Percentiles rank a stretch among this genome's conserved stretches.
These are phyloP conservation scores for Aspergillus sp. DNA, from an alignment of 2,329 filamentous ascomycete genomes.

Conservation along the genomic window DNA sequence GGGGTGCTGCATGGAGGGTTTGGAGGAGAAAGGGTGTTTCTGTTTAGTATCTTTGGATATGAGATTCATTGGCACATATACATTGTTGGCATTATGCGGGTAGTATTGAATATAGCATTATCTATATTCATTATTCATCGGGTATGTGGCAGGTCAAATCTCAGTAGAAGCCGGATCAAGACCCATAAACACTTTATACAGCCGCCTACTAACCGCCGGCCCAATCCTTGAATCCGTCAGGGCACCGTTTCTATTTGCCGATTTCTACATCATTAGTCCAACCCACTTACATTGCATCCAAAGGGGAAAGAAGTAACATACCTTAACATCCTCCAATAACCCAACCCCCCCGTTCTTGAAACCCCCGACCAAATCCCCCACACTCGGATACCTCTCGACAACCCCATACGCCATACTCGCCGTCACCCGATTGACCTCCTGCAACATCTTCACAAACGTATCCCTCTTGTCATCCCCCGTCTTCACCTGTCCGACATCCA, in stretches of 20 bases:
- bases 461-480: conserved; percentile 60
- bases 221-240: conserved; percentile 41
- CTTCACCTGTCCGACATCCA: conserved; percentile 70
- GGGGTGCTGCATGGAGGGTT: conserved; percentile 76
- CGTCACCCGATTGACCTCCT: conserved; percentile 67
- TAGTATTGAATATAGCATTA: no score
- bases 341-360: conserved; percentile 55
- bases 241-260: conserved; percentile 41
- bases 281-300: neutral
- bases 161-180: conserved; percentile 40
- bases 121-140: no score
- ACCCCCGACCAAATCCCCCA: conserved; percentile 52
- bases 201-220: conserved; percentile 40
- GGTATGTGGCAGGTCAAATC: conserved; percentile 18
- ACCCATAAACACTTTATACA: conserved; percentile 46
- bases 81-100: neutral
- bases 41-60: conserved; percentile 36
- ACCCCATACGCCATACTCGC: conserved; percentile 66
- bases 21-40: conserved; percentile 74
- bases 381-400: conserved; percentile 52
- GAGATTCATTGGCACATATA: neutral
- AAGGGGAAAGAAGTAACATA: conserved; percentile 12
- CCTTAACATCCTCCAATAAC: conserved; percentile 55
- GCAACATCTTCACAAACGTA: conserved; percentile 67
- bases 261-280: conserved; percentile 30